Base-by-base conservation (phyloP, 441 rosid species). In the Bruguiera hainesii region DNA sequence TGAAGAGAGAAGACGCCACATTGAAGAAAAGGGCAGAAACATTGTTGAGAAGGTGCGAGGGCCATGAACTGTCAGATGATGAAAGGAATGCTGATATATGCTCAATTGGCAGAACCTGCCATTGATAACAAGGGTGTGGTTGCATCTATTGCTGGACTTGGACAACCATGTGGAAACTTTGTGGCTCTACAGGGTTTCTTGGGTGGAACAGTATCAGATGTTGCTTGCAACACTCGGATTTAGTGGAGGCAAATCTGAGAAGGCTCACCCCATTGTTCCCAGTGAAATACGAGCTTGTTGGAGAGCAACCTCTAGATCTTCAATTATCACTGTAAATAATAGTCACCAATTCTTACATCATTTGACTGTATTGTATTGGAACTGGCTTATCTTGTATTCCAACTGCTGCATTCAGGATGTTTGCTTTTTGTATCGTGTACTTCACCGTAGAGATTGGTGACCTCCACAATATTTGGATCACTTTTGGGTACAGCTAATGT, bases 21-120 rank as follows among this genome's bases (percentile, higher is more conserved):
- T 94, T 10, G 99, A 94, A 82, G 97, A 89, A 64, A 91, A 73
- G 75, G 68, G 93, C 61, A 84, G 91, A 80, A 78, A 75, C 74
- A 78, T 95, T 55, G 98, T 88, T 62, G 98, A 91, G 76, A 95
- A 87, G 79, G 91, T 94, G 97, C 84, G 97, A 74, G 96, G 83
- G 26, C 86, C 87, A 20, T 79, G 76, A 75, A 69, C 58, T 31
- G 52, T 5, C 8, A 20, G 51, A 51, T 26, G 39, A 52, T 25
- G 19, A 37, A 16, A 26, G 2, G 9, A 55, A 23, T 55, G 58
- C 16, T 55, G 30, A 26, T 20, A 20, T 20, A 51, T 7, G n/a
- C 26, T 6, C 56, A 6, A 51, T 51, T 20, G 20, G 56, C 8
- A n/a, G 23, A 9, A 23, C 9, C 20, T 20, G 56, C 56, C 23